A percentile compares a stretch with the other conserved stretches of the same genome.
phyloP scores from a whole-genome alignment of 225 moss, liverwort and hornwort species.

The Physcomitrellopsis africana region DNA sequence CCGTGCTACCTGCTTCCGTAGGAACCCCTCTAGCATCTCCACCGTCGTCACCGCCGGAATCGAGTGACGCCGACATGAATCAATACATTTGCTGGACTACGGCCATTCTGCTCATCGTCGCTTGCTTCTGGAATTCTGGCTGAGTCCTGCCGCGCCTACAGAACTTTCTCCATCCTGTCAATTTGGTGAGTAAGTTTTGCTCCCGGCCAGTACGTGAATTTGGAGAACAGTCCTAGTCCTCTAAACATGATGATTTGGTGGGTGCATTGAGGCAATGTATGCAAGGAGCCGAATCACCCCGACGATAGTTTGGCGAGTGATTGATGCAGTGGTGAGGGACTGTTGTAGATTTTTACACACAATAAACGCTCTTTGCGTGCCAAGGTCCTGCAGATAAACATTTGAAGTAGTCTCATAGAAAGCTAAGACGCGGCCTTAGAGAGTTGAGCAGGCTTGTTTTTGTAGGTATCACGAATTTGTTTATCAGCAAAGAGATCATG shows the following conservation, averaged over 20 bases:
- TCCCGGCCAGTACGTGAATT: too few species aligned
- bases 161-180: not conserved
- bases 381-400: not conserved
- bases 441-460: not conserved
- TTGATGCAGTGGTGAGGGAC: too few species aligned
- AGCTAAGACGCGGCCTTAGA: not conserved
- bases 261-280: too few species aligned
- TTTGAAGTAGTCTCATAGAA: not conserved
- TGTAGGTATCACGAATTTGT: not conserved
- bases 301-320: too few species aligned
- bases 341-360: not conserved
- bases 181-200: too few species aligned
- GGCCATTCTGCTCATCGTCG: conserved; percentile 46
- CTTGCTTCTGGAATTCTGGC: conserved; percentile 47
- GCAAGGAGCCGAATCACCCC: too few species aligned
- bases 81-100: conserved; percentile 59
- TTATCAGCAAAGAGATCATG: not conserved
- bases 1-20: conserved; percentile 10
- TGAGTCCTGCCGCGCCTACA: conserved; percentile 9
- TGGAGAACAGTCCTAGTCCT: too few species aligned
- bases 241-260: too few species aligned
- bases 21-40: not conserved
- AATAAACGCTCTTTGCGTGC: not conserved
- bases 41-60: not conserved
- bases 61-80: conserved; percentile 49